Evolutionary conservation across 2,329 filamentous ascomycete genomes (phyloP).

Genomic region (Paracamarosporium sp.): DNA sequence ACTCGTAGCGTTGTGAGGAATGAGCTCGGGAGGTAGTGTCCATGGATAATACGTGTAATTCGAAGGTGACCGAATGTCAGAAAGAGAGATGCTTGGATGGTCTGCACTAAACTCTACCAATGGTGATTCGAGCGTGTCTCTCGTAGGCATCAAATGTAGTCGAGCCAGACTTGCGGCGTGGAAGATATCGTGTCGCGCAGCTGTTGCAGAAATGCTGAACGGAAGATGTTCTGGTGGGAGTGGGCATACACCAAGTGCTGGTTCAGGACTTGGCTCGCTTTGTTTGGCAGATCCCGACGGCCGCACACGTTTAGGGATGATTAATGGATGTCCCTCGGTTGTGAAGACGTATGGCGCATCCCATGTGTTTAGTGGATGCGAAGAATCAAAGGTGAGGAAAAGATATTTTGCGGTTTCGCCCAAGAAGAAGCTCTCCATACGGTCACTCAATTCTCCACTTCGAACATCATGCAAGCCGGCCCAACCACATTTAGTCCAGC

Average conservation of each 20-base stretch:
- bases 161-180: slow-evolving; percentile 87
- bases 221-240: slow-evolving; percentile 64
- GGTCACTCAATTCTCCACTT: slow-evolving; percentile 83
- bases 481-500: slow-evolving; percentile 92
- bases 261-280: slow-evolving; percentile 7
- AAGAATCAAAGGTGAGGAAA: slow-evolving; percentile 85
- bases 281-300: slow-evolving; percentile 14
- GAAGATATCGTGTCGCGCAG: slow-evolving; percentile 81
- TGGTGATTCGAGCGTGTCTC: slow-evolving; percentile 64
- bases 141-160: slow-evolving; percentile 74
- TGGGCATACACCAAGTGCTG: slow-evolving; percentile 67
- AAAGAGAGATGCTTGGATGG: slow-evolving; percentile 62
- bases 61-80: slow-evolving; percentile 65
- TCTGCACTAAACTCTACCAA: slow-evolving; percentile 60
- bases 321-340: slow-evolving; percentile 91
- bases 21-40: slow-evolving; percentile 79
- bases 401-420: slow-evolving; percentile 97
- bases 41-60: slow-evolving; percentile 92
- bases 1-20: slow-evolving; percentile 81
- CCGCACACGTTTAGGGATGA: slow-evolving; percentile 68
- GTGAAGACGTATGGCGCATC: slow-evolving; percentile 93
- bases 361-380: slow-evolving; percentile 85
- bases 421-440: slow-evolving; percentile 99
- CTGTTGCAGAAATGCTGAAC: slow-evolving; percentile 79
- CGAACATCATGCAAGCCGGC: slow-evolving; percentile 72